A percentile compares a stretch with the other conserved stretches of the same genome.
Evolutionary conservation across 2,329 filamentous ascomycete genomes (phyloP).

Genomic region (Epichloe typhina): DNA sequence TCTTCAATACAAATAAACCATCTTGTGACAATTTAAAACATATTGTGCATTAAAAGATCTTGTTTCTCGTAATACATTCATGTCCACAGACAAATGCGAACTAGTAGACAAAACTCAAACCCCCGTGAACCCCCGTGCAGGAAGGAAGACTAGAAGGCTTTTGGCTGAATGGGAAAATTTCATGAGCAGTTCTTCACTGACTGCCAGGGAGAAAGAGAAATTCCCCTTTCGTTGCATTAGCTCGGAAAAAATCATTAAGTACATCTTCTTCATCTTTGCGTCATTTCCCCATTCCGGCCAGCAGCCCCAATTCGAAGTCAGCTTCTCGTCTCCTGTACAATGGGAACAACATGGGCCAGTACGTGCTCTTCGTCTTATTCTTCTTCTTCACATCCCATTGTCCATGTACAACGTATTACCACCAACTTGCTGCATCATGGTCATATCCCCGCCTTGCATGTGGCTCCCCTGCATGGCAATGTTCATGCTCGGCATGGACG

Average conservation of each 20-base stretch:
- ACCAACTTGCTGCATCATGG: conserved; percentile 32
- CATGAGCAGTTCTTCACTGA: conserved; percentile 11
- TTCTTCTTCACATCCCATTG: conserved; percentile 11
- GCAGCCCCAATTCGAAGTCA: not conserved
- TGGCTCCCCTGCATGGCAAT: conserved; percentile 25
- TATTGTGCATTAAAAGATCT: conserved; percentile 1
- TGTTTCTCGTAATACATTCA: conserved; percentile 1
- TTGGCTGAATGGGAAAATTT: conserved; percentile 20
- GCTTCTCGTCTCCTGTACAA: not conserved
- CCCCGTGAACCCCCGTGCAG: no score
- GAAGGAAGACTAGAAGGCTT: not conserved
- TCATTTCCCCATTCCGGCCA: not conserved
- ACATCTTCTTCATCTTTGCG: not conserved
- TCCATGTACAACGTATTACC: conserved; percentile 39
- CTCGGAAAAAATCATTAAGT: conserved; percentile 2
- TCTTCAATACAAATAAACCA: not conserved
- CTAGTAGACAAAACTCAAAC: not conserved
- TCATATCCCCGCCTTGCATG: conserved; percentile 30
- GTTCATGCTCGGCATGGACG: conserved; percentile 34
- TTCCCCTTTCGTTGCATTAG: conserved; percentile 18
- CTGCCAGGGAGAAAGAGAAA: conserved; percentile 9
- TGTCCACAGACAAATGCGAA: not conserved
- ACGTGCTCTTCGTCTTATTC: not conserved
- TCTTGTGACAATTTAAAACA: not conserved
- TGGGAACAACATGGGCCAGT: not conserved